Base-by-base conservation (phyloP, 2,329 filamentous ascomycete genomes). In the Ophiostoma sp. region DNA sequence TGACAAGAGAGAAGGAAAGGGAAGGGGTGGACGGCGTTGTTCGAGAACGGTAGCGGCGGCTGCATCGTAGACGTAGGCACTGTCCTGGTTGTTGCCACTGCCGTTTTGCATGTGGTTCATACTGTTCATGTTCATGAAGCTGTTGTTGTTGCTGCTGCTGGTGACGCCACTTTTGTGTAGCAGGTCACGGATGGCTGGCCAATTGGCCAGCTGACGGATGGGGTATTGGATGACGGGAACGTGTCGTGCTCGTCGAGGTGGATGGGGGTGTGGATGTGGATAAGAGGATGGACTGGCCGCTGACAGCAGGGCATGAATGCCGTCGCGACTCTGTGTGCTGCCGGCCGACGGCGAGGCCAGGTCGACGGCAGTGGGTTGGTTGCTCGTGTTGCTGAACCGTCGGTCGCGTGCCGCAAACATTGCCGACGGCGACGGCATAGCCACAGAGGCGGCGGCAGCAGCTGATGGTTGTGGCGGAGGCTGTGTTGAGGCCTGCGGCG, bases 271-370 rank as follows among this genome's bases (percentile, higher is more conserved):
- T 7, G 73, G 71, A 12, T 72, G 55, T 3, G 66, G 55, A 25
- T 69, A 66, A 2, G 45, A 70, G 1, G 69, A 45, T 2, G 72
- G 72, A 17, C 72, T 74, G 22, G 72, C 69, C 5, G 72, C 73
- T 72, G 48, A 55, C 72, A 73, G 28, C 75, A 76, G 70, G 77
- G 73, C 74, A 79, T 77, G 76, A 78, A 75, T 77, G 8, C 64
- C 61, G 12, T 61, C 70, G 15, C 50, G 66, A 19, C 70, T 55
- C 12, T 72, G 63, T 9, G 63, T 52, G 55, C 71, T 74, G 33
- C 39, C 69, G 1, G 64, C 68, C 11, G 73, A 66, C 3, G 73
- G 71, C 48, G 71, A 75, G 6, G 69, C 55, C 7, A 64, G 31
- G 22, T 68, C 50, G 4, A 28, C 71, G n/a, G 69, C 70, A 6